These are phyloP conservation scores for Podospora anserina DNA, from an alignment of 495 filamentous ascomycete species.

Conservation along the genomic window DNA sequence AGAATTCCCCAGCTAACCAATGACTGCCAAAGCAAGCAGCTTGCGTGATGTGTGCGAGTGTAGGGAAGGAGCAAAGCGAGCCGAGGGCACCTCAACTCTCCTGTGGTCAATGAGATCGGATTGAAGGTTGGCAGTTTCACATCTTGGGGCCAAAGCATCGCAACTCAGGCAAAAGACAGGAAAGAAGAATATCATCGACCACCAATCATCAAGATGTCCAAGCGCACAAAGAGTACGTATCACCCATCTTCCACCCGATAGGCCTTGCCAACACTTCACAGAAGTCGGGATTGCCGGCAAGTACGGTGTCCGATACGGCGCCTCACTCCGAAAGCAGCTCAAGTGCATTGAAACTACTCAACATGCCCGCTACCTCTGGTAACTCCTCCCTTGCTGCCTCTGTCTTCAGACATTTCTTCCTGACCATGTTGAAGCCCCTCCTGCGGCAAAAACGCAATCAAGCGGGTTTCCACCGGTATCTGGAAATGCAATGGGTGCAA, in stretches of 20 bases:
- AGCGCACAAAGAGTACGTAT: constrained; percentile 20
- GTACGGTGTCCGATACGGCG: constrained; percentile 68
- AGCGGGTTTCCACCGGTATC: constrained; percentile 83
- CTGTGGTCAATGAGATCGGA: not conserved
- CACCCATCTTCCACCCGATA: not conserved
- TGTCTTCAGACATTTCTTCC: not conserved
- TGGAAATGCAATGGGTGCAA: constrained; percentile 84
- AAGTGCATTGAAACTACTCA: constrained; percentile 97
- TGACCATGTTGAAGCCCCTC: constrained; percentile 44
- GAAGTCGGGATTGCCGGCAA: constrained; percentile 26
- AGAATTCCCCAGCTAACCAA: not conserved
- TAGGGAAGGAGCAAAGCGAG: not conserved
- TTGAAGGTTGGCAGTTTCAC: not conserved
- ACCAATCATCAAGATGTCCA: constrained; percentile 17
- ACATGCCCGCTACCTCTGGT: constrained; percentile 77
- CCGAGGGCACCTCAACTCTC: not conserved
- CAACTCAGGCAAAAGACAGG: not conserved
- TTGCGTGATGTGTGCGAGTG: not conserved
- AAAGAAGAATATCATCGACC: not conserved
- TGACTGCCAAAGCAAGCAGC: not conserved
- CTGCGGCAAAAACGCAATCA: constrained; percentile 87
- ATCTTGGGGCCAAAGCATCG: not conserved
- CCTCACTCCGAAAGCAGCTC: constrained; percentile 94
- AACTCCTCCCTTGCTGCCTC: not conserved
- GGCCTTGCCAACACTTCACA: not conserved